phyloP scores from a whole-genome alignment of 2,329 filamentous ascomycete species.

The Aspergillus sp. region DNA sequence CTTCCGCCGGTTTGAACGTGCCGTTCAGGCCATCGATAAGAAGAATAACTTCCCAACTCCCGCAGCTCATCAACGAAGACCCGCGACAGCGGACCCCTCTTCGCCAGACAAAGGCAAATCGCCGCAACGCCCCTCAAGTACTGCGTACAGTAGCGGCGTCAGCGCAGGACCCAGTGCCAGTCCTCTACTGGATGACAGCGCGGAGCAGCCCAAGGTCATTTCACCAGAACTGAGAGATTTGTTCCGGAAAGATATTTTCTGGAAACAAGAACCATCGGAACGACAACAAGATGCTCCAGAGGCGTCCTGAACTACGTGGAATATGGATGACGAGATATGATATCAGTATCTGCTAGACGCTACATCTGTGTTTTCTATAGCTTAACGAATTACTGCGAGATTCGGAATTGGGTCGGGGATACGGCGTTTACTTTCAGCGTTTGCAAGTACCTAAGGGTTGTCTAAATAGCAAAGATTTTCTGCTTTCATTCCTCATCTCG shows the following conservation, averaged over 20 bases:
- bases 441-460: too few species aligned
- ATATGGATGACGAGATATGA: too few species aligned
- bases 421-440: too few species aligned
- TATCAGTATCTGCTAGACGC: too few species aligned
- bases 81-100: conserved; percentile 18
- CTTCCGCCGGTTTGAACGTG: conserved; percentile 82
- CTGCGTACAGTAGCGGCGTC: conserved; percentile 25
- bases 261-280: conserved; percentile 30
- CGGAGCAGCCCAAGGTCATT: conserved; percentile 52
- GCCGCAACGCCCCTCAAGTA: conserved; percentile 16
- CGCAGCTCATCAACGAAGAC: conserved; percentile 47
- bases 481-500: too few species aligned
- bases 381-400: too few species aligned
- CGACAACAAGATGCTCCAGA: not conserved
- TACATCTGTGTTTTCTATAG: too few species aligned
- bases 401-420: too few species aligned
- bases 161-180: conserved; percentile 7
- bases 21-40: conserved; percentile 88
- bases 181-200: not conserved
- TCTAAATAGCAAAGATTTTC: too few species aligned
- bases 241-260: conserved; percentile 57
- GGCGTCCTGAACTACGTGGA: not conserved
- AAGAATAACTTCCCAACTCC: conserved; percentile 74
- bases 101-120: conserved; percentile 32
- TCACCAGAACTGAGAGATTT: conserved; percentile 61